Evolutionary conservation across 2,329 filamentous ascomycete genomes (phyloP).

Genomic region (Pseudopyrenochaeta lycopersici): DNA sequence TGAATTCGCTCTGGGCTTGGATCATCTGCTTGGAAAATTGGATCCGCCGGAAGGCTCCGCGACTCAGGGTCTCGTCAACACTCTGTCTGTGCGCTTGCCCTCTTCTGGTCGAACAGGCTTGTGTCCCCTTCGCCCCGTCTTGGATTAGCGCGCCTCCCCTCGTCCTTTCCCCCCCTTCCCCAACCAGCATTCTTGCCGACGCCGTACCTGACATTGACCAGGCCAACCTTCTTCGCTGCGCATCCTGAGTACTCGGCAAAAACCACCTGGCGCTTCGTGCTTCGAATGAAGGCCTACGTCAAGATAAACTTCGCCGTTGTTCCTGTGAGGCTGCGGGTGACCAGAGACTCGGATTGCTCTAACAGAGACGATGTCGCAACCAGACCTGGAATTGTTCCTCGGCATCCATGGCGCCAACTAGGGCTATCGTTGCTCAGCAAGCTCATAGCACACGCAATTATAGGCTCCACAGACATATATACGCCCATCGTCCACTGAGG

Average conservation of each 20-base stretch:
- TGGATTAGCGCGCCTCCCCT: constrained; percentile 4
- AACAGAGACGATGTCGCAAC: constrained; percentile 6
- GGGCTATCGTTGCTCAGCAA: constrained; percentile 24
- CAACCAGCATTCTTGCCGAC: background rate
- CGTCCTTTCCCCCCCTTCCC: background rate
- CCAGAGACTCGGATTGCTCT: constrained; percentile 14
- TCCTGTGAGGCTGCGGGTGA: constrained; percentile 11
- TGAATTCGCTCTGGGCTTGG: constrained; percentile 7
- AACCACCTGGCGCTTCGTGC: background rate
- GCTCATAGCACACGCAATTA: constrained; percentile 26
- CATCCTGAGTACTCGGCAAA: background rate
- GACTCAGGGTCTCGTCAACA: constrained; percentile 12
- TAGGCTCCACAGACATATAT: constrained; percentile 21
- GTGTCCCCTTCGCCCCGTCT: background rate
- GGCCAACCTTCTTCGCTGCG: constrained; percentile 6
- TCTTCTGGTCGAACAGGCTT: constrained; percentile 3
- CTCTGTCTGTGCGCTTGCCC: constrained; percentile 3
- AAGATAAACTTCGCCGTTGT: constrained; percentile 12
- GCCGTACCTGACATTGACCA: constrained; percentile 11
- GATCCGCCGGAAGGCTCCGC: constrained; percentile 15
- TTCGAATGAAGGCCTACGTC: constrained; percentile 1
- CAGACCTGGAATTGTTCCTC: constrained; percentile 8
- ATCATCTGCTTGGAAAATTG: constrained; percentile 8
- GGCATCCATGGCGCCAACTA: constrained; percentile 7
- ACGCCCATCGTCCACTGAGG: constrained; percentile 4